phyloP scores from a whole-genome alignment of 2,329 filamentous ascomycete species.

The Teratosphaeria destructans region DNA sequence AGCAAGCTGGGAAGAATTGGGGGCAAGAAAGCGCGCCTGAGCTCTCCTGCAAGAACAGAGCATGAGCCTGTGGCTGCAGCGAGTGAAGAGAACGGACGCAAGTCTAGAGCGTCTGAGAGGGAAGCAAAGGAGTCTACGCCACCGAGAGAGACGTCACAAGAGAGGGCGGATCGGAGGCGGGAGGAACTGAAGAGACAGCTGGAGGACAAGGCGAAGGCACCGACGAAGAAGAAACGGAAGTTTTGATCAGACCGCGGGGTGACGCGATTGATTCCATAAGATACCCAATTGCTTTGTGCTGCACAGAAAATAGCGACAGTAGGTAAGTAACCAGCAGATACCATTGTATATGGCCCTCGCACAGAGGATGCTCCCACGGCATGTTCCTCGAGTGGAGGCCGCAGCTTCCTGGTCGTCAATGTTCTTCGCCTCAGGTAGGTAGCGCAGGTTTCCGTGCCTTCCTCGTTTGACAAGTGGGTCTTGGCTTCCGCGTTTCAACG shows the following conservation, averaged over 20 bases:
- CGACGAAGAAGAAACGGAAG: conserved; percentile 46
- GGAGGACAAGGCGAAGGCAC: conserved; percentile 41
- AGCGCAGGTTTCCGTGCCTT: not conserved
- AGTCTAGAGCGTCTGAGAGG: conserved; percentile 4
- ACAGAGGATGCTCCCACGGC: not conserved
- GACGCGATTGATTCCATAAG: not conserved
- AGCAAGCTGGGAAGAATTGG: conserved; percentile 1
- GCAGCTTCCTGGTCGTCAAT: not conserved
- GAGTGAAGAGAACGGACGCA: not conserved
- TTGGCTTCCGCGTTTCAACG: not conserved
- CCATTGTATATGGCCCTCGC: not conserved
- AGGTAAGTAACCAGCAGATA: not conserved
- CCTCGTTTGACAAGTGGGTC: not conserved
- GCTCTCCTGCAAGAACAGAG: not conserved
- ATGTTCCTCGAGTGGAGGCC: not conserved
- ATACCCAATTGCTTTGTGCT: not conserved
- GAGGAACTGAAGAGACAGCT: conserved; percentile 46
- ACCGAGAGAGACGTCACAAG: conserved; percentile 34
- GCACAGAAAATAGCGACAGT: not conserved
- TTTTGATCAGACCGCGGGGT: conserved; percentile 30
- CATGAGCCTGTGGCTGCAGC: not conserved
- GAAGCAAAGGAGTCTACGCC: conserved; percentile 18
- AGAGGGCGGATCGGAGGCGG: conserved; percentile 45
- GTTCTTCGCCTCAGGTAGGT: not conserved
- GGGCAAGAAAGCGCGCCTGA: not conserved